phyloP scores from a whole-genome alignment of 208 protist genomes.

The Trypanosoma avium region DNA sequence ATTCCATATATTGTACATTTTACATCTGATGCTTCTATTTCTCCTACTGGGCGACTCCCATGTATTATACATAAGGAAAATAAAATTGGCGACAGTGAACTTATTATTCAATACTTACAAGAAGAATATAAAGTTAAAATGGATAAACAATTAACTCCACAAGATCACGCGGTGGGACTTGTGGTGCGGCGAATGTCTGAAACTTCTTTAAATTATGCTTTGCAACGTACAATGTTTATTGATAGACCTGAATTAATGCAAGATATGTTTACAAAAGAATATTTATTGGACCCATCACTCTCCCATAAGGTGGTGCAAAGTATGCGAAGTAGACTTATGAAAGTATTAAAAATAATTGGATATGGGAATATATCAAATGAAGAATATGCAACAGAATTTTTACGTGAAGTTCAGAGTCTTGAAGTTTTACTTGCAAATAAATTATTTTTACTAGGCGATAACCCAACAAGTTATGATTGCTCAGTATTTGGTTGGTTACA shows the following conservation, averaged over 20 bases:
- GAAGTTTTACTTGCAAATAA: constrained; percentile 39
- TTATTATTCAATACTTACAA: constrained; percentile 62
- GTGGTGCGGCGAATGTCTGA: constrained; percentile 60
- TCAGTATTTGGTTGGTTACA: constrained; percentile 70
- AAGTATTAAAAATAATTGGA: constrained; percentile 50
- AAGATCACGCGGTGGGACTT: constrained; percentile 52
- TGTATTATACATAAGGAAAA: constrained; percentile 66
- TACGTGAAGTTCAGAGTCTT: constrained; percentile 59
- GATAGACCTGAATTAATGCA: constrained; percentile 54
- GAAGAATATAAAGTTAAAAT: constrained; percentile 42
- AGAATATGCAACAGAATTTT: constrained; percentile 57
- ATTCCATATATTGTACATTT: constrained; percentile 74
- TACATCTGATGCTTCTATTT: constrained; percentile 52
- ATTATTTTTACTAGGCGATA: constrained; percentile 53
- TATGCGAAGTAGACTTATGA: constrained; percentile 51
- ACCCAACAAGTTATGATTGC: constrained; percentile 68
- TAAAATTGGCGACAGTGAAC: constrained; percentile 51
- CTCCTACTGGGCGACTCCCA: constrained; percentile 54
- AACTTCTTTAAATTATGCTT: constrained; percentile 61
- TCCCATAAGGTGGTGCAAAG: constrained; percentile 43
- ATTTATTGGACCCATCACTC: constrained; percentile 37
- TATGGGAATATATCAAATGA: constrained; percentile 47
- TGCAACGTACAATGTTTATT: constrained; percentile 60
- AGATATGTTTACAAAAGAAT: constrained; percentile 64
- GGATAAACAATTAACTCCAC: constrained; percentile 47